Conservation (phyloP, 2,329 filamentous ascomycete genomes). For the Penicillium sp. region DNA sequence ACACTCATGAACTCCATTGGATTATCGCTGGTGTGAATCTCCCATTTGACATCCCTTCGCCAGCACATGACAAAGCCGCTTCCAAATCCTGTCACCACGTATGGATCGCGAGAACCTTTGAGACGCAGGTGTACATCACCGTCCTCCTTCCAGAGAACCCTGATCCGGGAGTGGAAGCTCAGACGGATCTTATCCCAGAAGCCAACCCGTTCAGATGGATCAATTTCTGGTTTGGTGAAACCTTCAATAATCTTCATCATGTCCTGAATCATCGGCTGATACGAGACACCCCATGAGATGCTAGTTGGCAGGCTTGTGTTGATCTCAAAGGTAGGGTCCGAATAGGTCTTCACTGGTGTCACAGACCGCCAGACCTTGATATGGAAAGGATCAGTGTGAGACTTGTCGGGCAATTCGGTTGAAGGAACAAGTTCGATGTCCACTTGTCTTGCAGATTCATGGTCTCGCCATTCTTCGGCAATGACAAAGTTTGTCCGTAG, state of each 20-base stretch:
- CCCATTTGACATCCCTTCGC: slow-evolving; percentile 88
- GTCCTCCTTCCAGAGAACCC: slow-evolving; percentile 87
- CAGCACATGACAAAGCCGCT: slow-evolving; percentile 98
- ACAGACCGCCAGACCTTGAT: slow-evolving; percentile 88
- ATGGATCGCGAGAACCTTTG: slow-evolving; percentile 85
- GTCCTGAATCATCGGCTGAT: slow-evolving; percentile 95
- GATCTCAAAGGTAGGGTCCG: slow-evolving; percentile 84
- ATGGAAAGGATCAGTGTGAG: slow-evolving; percentile 61
- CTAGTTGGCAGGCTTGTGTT: slow-evolving; percentile 88
- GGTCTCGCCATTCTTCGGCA: slow-evolving; percentile 82
- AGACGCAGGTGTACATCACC: slow-evolving; percentile 91
- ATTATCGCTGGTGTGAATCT: slow-evolving; percentile 76
- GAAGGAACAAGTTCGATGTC: slow-evolving; percentile 79
- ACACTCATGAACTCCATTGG: slow-evolving; percentile 93
- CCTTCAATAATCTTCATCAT: slow-evolving; percentile 99
- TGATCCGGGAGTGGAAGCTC: slow-evolving; percentile 86
- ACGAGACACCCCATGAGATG: slow-evolving; percentile 95
- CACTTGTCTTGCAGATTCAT: slow-evolving; percentile 73
- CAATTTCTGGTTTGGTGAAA: slow-evolving; percentile 91
- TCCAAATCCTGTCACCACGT: slow-evolving; percentile 84
- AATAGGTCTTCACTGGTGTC: slow-evolving; percentile 92
- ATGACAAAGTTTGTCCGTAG: slow-evolving; percentile 89
- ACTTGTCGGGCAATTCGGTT: slow-evolving; percentile 52
- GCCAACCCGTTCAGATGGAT: slow-evolving; percentile 86
- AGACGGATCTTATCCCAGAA: slow-evolving; percentile 99